Base-by-base conservation (phyloP, 2,329 filamentous ascomycete species). In the Didymella lethalis region DNA sequence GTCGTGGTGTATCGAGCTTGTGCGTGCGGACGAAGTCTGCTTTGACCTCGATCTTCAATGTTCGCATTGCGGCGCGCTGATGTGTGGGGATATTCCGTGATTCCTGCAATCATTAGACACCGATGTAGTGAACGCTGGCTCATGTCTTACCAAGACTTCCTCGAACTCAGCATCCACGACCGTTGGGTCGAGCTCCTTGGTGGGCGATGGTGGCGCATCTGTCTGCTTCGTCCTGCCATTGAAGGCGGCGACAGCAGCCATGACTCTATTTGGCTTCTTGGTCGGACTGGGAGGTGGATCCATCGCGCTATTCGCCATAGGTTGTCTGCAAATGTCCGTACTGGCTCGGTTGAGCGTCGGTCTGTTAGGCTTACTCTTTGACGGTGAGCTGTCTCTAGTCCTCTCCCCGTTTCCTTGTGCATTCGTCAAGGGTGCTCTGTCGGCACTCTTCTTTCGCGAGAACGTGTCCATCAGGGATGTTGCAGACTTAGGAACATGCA, bases 1-100 rank as follows among this genome's bases (percentile, higher is more conserved):
- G 68, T 80, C 82, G 65, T 76, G 79, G 63, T 81, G 64, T 79
- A 83, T 75, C 82, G 81, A 77, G 84, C 88, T 91, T 92, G 74
- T 97, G 91, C 75, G 96, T 93, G 52, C 90, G 89, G 69, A 98
- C 93, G 70, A 99, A 96, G 73, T 98, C 93, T 74, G 93, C 91
- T 79, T 99, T 99, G 81, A 98, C 93, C 34, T 91, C 90, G 64
- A 92, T 85, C 63, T 91, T 92, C 60, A 99, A 82, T 56, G 89
- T 93, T 45, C 94, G 87, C 93, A 99, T 97, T 80, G 96, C 96
- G 77, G 94, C 92, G 54, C 94, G 86, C 83, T 97, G 93, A 64
- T 97, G 91, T 71, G 96, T 91, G 3, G 94, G 93, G 54, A 98
- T 96, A 70, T 98, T 97, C 64, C 94, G 86, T 18, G 93, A 88